A percentile compares a stretch with the other conserved stretches of the same genome.
Conservation (phyloP, 768 basidiomycete genomes). For the Rhizopogon rudus region DNA sequence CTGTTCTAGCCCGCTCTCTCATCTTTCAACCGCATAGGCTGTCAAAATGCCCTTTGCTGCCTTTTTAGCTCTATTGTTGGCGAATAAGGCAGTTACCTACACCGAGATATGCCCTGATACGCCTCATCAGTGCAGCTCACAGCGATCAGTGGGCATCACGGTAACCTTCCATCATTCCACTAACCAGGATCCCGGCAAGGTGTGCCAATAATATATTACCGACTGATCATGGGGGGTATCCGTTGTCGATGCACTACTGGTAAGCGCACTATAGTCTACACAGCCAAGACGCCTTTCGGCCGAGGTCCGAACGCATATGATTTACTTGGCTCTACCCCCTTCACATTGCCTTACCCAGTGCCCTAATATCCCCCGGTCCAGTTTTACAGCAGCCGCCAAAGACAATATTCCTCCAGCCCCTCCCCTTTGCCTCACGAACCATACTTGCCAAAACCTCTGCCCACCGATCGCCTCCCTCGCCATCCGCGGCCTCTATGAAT, state of each 20-base stretch:
- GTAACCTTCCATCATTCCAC: neutral
- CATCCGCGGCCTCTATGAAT: slow-evolving; percentile 29
- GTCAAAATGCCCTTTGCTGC: neutral
- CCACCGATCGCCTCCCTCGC: slow-evolving; percentile 24
- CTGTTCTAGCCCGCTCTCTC: no score
- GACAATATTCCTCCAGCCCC: slow-evolving; percentile 46
- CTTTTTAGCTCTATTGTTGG: neutral
- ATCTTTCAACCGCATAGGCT: neutral
- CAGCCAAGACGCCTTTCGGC: no score
- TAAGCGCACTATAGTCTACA: no score
- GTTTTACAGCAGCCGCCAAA: slow-evolving; percentile 71
- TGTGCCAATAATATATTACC: neutral
- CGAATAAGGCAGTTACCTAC: neutral
- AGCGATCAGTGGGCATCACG: neutral
- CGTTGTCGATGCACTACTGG: no score
- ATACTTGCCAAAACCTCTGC: slow-evolving; percentile 25
- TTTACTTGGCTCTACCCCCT: no score
- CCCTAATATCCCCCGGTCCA: slow-evolving; percentile 45
- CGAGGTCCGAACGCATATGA: neutral
- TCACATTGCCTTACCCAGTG: slow-evolving; percentile 3
- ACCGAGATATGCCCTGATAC: neutral
- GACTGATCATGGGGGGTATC: no score
- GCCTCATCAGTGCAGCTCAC: neutral
- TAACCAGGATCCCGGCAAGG: neutral
- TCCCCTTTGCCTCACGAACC: slow-evolving; percentile 14